These are phyloP conservation scores for Entophlyctis luteolus DNA, from an alignment of 192 early-diverging fungal genomes.

Conservation along the genomic window DNA sequence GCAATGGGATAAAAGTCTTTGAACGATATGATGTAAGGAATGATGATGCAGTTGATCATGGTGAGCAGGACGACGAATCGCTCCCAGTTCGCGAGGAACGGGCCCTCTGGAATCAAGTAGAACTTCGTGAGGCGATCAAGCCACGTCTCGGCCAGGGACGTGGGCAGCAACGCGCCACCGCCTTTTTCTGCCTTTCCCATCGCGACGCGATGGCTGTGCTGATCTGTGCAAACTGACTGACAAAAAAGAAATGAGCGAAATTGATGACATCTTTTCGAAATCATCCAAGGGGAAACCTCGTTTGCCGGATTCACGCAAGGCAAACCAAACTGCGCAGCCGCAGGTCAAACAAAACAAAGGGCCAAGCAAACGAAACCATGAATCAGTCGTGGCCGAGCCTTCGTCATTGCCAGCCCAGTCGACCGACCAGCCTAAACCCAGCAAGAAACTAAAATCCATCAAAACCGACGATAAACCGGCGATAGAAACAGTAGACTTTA, in stretches of 20 bases:
- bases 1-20: constrained; percentile 34
- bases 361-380: too few relatives aligned
- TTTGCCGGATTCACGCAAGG: too few relatives aligned
- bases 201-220: too few relatives aligned
- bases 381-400: too few relatives aligned
- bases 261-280: constrained; percentile 25
- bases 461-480: neutral
- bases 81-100: constrained; percentile 40
- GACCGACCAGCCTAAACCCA: neutral
- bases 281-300: too few relatives aligned
- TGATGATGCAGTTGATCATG: constrained; percentile 38
- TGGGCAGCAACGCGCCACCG: constrained; percentile 30
- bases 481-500: neutral
- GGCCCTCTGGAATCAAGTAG: constrained; percentile 48
- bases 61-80: constrained; percentile 38
- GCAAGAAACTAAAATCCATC: too few relatives aligned
- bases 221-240: too few relatives aligned
- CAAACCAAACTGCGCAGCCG: too few relatives aligned
- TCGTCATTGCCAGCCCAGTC: too few relatives aligned
- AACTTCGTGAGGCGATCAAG: constrained; percentile 41
- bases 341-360: too few relatives aligned
- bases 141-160: constrained; percentile 32
- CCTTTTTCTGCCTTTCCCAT: constrained; percentile 24
- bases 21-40: constrained; percentile 50
- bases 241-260: constrained; percentile 28